A percentile compares a stretch with the other conserved stretches of the same genome.
Evolutionary conservation across 2,329 filamentous ascomycete species (phyloP).

Genomic region (Calonectria pseudoreteaudii): DNA sequence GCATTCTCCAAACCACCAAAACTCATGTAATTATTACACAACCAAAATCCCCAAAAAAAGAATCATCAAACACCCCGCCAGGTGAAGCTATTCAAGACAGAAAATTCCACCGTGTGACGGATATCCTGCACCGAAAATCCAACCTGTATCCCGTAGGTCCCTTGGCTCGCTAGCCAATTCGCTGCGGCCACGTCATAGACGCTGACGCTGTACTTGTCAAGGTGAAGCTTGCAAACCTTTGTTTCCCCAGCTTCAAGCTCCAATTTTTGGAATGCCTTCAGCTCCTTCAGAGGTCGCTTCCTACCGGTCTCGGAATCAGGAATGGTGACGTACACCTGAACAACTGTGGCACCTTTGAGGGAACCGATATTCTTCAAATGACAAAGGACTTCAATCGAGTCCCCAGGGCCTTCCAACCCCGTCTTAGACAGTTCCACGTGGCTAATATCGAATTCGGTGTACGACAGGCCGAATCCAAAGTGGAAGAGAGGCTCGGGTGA

Average conservation of each 20-base stretch:
- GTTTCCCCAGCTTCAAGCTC: not conserved
- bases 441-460: constrained; percentile 14
- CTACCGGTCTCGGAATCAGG: not conserved
- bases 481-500: constrained; percentile 22
- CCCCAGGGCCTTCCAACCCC: not conserved
- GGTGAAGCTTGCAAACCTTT: not conserved
- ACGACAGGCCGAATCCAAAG: constrained; percentile 26
- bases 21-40: not conserved
- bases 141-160: not conserved
- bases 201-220: constrained; percentile 12
- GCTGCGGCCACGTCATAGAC: not conserved
- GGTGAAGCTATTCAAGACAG: not conserved
- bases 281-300: constrained; percentile 1
- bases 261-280: not conserved
- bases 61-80: constrained; percentile 5
- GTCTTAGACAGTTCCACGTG: not conserved
- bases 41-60: not conserved
- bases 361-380: not conserved
- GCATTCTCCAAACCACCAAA: no score
- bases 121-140: constrained; percentile 3
- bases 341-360: not conserved
- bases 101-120: not conserved
- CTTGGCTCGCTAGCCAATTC: not conserved
- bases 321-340: constrained; percentile 2
- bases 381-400: not conserved